phyloP scores from a whole-genome alignment of 2,329 filamentous ascomycete genomes.

The Pestalotiopsis sp. region DNA sequence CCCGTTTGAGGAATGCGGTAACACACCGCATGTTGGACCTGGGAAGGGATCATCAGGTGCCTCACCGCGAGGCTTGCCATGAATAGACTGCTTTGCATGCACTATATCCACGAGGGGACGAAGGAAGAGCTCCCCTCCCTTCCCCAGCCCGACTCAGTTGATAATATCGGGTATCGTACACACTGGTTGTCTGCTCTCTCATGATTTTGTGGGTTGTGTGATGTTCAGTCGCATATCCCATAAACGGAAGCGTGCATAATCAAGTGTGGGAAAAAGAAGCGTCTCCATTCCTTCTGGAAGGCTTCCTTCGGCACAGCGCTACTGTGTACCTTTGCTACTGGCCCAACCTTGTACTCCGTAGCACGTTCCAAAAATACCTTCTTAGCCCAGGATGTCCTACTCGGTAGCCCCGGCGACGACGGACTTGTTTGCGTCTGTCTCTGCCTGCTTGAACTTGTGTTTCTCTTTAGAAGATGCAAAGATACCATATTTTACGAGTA shows the following conservation, averaged over 20 bases:
- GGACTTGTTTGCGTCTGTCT: not conserved
- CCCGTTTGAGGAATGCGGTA: not conserved
- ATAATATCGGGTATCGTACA: not conserved
- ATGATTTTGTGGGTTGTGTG: not conserved
- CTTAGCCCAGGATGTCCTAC: not conserved
- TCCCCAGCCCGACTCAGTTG: not conserved
- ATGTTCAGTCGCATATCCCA: not conserved
- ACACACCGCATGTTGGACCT: not conserved
- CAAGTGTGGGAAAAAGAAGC: not conserved
- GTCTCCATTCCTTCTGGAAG: conserved; percentile 11
- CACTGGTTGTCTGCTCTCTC: not conserved
- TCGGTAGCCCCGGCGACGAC: not conserved
- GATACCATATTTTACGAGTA: not conserved
- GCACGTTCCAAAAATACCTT: not conserved
- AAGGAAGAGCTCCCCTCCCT: not conserved
- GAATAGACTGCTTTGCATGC: not conserved
- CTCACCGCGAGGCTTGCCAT: not conserved
- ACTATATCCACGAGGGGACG: not conserved
- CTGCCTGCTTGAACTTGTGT: not conserved
- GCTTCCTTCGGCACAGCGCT: not conserved
- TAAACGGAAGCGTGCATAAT: not conserved
- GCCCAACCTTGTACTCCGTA: not conserved
- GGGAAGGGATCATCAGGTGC: not conserved
- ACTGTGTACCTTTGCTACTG: too few species aligned
- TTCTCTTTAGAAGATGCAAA: not conserved